phyloP scores from a whole-genome alignment of 768 basidiomycete species.

The Gyrodon lividus region DNA sequence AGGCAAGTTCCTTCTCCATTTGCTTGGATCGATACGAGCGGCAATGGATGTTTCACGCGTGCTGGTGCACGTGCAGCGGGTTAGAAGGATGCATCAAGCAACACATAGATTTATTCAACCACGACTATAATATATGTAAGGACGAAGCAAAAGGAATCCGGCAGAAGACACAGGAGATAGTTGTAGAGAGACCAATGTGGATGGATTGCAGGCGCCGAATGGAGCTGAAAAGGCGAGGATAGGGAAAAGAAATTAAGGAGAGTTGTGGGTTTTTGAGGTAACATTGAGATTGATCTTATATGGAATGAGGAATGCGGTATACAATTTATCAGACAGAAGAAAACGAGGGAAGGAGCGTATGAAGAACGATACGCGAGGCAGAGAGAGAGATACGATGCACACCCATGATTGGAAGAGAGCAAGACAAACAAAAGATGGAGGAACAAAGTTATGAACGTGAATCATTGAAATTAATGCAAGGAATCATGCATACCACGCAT shows the following conservation, averaged over 20 bases:
- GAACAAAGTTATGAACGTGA: constrained; percentile 13
- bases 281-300: constrained; percentile 14
- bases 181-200: constrained; percentile 2
- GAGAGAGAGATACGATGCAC: too few relatives aligned
- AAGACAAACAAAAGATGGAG: constrained; percentile 4
- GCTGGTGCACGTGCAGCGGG: too few relatives aligned
- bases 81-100: constrained; percentile 29
- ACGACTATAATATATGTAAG: constrained; percentile 24
- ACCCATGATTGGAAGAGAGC: constrained; percentile 18
- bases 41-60: too few relatives aligned
- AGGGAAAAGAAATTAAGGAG: constrained; percentile 4
- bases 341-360: constrained; percentile 3
- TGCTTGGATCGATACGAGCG: too few relatives aligned
- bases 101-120: constrained; percentile 20
- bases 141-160: constrained; percentile 10
- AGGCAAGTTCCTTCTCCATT: too few relatives aligned
- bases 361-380: constrained; percentile 10
- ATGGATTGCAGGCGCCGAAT: too few relatives aligned
- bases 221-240: neutral
- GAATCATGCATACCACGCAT: constrained; percentile 25
- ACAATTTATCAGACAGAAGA: constrained; percentile 19
- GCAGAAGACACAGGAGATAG: constrained; percentile 5
- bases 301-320: constrained; percentile 25
- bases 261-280: neutral
- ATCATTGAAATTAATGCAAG: constrained; percentile 23